Evolutionary conservation across 176 grass and related monocot species (phyloP), one percentile per base, ranked within the genome.

Genomic region (Cenchrus americanus): DNA sequence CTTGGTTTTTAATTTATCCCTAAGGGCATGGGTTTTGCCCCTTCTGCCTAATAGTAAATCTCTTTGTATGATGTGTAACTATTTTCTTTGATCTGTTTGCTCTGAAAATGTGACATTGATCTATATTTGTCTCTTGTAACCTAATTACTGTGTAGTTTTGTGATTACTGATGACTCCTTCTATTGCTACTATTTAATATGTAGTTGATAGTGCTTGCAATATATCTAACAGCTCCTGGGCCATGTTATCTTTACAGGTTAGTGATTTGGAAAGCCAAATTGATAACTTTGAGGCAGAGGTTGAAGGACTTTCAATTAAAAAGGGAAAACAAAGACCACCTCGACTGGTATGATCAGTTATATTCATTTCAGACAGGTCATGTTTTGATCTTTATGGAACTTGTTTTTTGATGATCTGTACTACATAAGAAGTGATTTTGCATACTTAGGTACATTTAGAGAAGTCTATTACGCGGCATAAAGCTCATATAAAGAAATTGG

Each of bases 271-370:
- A 82, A 92, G 48, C 75, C 96, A 99, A 76, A 94, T 99, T 41
- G 96, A 99, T 86, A 89, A 87, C 76, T 99, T 99, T 71, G 96
- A 99, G 94, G 93, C 96, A 69, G 96, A 99, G 78, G 5, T 99
- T 84, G 96, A 99, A 96, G 96, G 96, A 9, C 91, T 99, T 71
- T 96, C 96, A 75, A 90, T 99, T 69, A 99, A 94, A 84, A 99
- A 99, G 73, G 96, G 96, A 80, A 96, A 99, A 32, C 85, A 86
- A 85, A 95, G 89, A 73, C 96, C 93, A 12, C 91, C 93, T 83
- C 87, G 96, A 85, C 74, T 99, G 91, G 96, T 99, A 92, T 73
- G 73, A 78, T 81, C 55, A 76, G 52, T 75, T 43, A 26, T 66
- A 80, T 78, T 51, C 5, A 74, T 77, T 86, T 44, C 58, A 66